A percentile compares a stretch with the other conserved stretches of the same genome.
These are phyloP conservation scores for Platanthera guangdongensis DNA, from an alignment of 106 monocot genomes.

Conservation along the genomic window DNA sequence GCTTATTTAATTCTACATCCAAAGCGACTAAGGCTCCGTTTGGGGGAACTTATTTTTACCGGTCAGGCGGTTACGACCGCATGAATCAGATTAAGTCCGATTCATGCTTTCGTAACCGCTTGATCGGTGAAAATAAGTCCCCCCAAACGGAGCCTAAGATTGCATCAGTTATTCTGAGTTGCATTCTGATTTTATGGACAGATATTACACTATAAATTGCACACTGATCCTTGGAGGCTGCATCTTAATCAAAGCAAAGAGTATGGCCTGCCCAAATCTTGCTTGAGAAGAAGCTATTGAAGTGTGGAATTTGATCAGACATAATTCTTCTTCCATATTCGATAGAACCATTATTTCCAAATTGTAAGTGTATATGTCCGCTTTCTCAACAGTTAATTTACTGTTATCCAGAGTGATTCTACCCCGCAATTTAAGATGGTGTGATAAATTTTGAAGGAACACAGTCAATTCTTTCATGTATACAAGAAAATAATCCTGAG, in stretches of 20 bases:
- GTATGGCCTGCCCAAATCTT: slow-evolving; percentile 27
- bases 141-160: no score
- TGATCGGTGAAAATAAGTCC: no score
- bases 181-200: slow-evolving; percentile 4
- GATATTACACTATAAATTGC: slow-evolving; percentile 32
- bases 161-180: background rate
- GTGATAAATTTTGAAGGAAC: background rate
- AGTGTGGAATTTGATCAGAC: background rate
- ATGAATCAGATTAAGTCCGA: no score
- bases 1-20: background rate
- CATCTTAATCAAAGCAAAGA: slow-evolving; percentile 20
- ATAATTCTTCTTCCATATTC: background rate
- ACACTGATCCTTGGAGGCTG: slow-evolving; percentile 38
- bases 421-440: background rate
- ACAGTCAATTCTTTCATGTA: background rate
- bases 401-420: background rate
- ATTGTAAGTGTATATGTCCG: background rate
- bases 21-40: background rate
- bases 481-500: background rate
- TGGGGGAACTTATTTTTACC: no score
- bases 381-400: slow-evolving; percentile 2
- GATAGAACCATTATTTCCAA: background rate
- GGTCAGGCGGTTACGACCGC: no score
- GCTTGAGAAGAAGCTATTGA: slow-evolving; percentile 16
- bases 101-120: no score